These are phyloP conservation scores for Polychaeton citri DNA, from an alignment of 2,329 filamentous ascomycete genomes.

Conservation along the genomic window DNA sequence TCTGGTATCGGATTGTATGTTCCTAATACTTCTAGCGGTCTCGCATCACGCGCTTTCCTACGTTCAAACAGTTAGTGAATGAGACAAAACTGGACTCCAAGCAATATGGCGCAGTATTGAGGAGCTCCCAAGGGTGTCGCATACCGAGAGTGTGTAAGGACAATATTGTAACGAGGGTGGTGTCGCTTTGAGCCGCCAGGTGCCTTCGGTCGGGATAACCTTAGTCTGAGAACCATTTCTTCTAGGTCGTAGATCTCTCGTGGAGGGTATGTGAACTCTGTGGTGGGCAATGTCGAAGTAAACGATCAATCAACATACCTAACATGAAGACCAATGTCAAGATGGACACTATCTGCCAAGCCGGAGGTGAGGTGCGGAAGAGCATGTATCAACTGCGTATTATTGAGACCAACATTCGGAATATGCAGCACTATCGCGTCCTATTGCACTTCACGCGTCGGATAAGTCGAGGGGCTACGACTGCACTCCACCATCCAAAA, in stretches of 20 bases:
- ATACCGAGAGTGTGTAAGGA: conserved; percentile 83
- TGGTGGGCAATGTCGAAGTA: too few relatives aligned
- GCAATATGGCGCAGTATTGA: too few relatives aligned
- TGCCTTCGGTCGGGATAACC: conserved; percentile 79
- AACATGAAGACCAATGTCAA: background rate
- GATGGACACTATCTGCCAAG: background rate
- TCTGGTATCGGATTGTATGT: conserved; percentile 51
- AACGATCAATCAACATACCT: too few relatives aligned
- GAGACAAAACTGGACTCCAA: background rate
- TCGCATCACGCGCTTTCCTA: conserved; percentile 74
- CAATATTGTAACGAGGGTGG: conserved; percentile 92
- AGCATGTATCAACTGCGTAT: too few relatives aligned
- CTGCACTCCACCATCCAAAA: background rate
- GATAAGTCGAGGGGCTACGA: background rate
- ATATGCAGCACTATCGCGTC: too few relatives aligned
- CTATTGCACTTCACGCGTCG: background rate
- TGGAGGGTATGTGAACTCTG: background rate
- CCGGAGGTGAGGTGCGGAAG: background rate
- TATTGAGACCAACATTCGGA: too few relatives aligned
- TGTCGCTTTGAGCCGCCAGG: conserved; percentile 47
- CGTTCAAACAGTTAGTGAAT: background rate
- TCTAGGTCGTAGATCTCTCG: background rate
- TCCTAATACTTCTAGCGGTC: conserved; percentile 79
- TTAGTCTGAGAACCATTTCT: conserved; percentile 77
- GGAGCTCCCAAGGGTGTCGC: too few relatives aligned